A percentile compares a stretch with the other conserved stretches of the same genome.
Evolutionary conservation across 2,329 filamentous ascomycete genomes (phyloP).

Genomic region (Microdochium bolleyi): DNA sequence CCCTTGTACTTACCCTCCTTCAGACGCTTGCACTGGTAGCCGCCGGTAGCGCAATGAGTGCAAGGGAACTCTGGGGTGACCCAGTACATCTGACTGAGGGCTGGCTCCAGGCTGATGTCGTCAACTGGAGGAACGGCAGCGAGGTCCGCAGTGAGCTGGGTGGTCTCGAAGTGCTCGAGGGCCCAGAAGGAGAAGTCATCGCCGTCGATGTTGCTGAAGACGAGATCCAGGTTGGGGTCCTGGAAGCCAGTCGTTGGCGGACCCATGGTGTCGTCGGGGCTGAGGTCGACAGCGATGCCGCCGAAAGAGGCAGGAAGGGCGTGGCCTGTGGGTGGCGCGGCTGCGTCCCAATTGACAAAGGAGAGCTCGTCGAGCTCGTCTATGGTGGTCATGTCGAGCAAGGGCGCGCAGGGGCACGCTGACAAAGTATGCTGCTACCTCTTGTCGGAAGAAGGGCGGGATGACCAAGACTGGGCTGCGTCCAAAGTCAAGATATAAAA

Average conservation of each 20-base stretch:
- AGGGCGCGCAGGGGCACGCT: neutral
- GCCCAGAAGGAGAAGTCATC: constrained; percentile 54
- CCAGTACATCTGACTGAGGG: constrained; percentile 25
- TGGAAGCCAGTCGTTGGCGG: constrained; percentile 3
- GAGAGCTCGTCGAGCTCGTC: neutral
- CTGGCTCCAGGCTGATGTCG: constrained; percentile 18
- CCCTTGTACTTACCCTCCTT: constrained; percentile 51
- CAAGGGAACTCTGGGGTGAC: constrained; percentile 41
- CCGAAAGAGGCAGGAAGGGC: constrained; percentile 25
- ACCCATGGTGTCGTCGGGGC: neutral
- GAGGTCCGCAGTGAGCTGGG: constrained; percentile 27
- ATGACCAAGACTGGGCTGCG: neutral
- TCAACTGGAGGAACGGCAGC: constrained; percentile 18
- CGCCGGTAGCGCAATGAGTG: constrained; percentile 38
- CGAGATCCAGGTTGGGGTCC: constrained; percentile 38
- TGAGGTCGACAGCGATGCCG: constrained; percentile 18
- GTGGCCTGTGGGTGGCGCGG: constrained; percentile 23
- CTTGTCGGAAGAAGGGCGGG: neutral
- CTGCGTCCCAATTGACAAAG: constrained; percentile 55
- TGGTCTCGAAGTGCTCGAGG: constrained; percentile 46
- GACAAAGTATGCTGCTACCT: neutral
- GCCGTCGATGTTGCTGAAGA: constrained; percentile 46
- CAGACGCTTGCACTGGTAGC: constrained; percentile 53
- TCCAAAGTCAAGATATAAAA: neutral
- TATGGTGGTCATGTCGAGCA: neutral